Conservation (phyloP, 108 stramenopile species). For the Skeletonema grethae region DNA sequence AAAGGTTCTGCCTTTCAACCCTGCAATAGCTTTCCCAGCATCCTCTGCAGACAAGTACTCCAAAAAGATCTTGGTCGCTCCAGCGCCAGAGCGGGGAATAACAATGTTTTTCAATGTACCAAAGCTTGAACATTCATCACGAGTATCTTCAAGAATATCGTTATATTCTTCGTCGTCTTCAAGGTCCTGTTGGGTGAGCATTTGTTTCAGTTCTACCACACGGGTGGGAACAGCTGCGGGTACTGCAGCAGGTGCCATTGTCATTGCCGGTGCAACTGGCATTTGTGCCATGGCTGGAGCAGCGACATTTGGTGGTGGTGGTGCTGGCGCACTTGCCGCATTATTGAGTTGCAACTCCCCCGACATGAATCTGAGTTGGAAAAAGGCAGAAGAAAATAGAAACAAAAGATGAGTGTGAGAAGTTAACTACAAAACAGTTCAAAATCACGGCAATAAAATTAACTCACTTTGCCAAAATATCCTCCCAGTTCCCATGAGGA, state of each 20-base stretch:
- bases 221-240: constrained; percentile 41
- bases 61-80: constrained; percentile 84
- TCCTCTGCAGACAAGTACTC: constrained; percentile 76
- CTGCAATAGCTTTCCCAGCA: constrained; percentile 73
- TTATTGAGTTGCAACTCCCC: constrained; percentile 69
- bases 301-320: constrained; percentile 40
- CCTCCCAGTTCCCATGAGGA: constrained; percentile 93
- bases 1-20: constrained; percentile 83
- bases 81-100: constrained; percentile 80
- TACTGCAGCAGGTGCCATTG: background rate
- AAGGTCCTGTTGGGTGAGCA: constrained; percentile 86
- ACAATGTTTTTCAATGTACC: constrained; percentile 79
- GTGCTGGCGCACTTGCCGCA: constrained; percentile 24
- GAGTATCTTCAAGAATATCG: constrained; percentile 93
- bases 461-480: constrained; percentile 85
- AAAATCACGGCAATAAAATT: background rate
- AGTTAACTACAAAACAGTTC: background rate
- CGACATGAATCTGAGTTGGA: constrained; percentile 61
- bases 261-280: constrained; percentile 23
- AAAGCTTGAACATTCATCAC: constrained; percentile 90
- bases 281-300: constrained; percentile 19
- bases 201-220: constrained; percentile 89
- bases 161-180: constrained; percentile 81
- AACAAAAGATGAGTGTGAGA: background rate
- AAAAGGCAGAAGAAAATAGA: background rate